Percentiles rank a stretch among this genome's conserved stretches.
Evolutionary conservation across 192 early-diverging fungal genomes (phyloP).

Genomic region (Linderina pennispora): DNA sequence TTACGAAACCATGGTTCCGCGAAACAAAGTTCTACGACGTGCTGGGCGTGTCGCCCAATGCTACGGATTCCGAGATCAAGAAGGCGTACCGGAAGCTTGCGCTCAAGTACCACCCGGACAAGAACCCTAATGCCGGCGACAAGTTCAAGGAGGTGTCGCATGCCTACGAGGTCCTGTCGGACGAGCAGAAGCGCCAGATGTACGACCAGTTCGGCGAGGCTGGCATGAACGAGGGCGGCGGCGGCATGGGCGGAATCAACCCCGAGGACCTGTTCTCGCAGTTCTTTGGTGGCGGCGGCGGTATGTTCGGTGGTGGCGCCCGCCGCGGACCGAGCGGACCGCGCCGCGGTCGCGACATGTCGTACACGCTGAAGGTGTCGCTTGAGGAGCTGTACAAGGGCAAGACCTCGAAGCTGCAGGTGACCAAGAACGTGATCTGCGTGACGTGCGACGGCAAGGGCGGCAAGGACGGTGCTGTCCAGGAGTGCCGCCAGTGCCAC

Average conservation of each 20-base stretch:
- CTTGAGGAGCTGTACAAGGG: constrained; percentile 95
- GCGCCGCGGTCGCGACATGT: constrained; percentile 93
- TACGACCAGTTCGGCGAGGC: constrained; percentile 94
- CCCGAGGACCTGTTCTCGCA: constrained; percentile 96
- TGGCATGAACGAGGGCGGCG: constrained; percentile 73
- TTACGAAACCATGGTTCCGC: constrained; percentile 35
- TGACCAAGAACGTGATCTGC: constrained; percentile 93
- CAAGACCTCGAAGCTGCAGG: constrained; percentile 88
- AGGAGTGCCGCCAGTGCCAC: constrained; percentile 74
- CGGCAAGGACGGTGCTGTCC: constrained; percentile 90
- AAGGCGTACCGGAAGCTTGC: constrained; percentile 98
- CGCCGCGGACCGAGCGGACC: constrained; percentile 66
- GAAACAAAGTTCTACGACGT: constrained; percentile 93
- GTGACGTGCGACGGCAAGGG: constrained; percentile 88
- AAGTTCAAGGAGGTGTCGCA: constrained; percentile 98
- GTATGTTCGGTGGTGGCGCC: constrained; percentile 69
- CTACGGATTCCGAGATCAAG: constrained; percentile 82
- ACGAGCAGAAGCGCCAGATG: constrained; percentile 77
- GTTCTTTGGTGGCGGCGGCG: constrained; percentile 88
- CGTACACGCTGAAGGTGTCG: constrained; percentile 71
- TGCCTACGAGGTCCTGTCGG: constrained; percentile 95
- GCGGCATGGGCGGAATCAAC: constrained; percentile 72
- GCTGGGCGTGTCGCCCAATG: constrained; percentile 71
- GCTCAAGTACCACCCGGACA: constrained; percentile 57
- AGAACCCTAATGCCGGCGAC: constrained; percentile 80